A percentile compares a stretch with the other conserved stretches of the same genome.
phyloP scores from a whole-genome alignment of 192 early-diverging fungal genomes.

The Coemansia sp. region DNA sequence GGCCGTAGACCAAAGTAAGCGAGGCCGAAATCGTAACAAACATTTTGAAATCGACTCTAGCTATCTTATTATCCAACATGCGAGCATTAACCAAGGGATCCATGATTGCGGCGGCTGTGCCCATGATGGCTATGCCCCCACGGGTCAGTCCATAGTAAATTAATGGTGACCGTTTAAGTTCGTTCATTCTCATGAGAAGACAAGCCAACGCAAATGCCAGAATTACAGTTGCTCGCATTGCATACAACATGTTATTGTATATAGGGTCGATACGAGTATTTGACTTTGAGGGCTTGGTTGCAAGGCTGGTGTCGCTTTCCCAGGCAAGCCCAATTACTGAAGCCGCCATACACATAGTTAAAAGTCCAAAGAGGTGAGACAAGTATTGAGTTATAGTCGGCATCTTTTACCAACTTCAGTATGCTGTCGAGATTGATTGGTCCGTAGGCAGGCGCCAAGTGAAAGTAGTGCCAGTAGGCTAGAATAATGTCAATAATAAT shows the following conservation, averaged over 20 bases:
- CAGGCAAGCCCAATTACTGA: not conserved
- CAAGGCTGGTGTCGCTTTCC: not conserved
- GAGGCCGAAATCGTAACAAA: not conserved
- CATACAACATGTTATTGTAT: not conserved
- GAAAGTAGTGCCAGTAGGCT: not conserved
- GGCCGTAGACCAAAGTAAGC: too few relatives aligned
- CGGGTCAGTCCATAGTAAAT: constrained; percentile 1
- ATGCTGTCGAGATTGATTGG: not conserved
- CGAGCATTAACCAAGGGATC: not conserved
- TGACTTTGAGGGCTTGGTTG: not conserved
- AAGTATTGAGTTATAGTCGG: not conserved
- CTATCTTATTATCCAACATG: not conserved
- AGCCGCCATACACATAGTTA: not conserved
- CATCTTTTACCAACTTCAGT: not conserved
- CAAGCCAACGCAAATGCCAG: not conserved
- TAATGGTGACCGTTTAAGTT: not conserved
- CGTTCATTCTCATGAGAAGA: not conserved
- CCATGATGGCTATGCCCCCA: not conserved
- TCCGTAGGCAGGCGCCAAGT: not conserved
- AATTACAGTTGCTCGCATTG: not conserved
- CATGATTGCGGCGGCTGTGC: not conserved
- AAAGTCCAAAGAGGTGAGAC: not conserved
- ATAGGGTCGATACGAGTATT: not conserved
- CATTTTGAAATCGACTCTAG: not conserved
- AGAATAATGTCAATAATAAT: not conserved